phyloP scores from a whole-genome alignment of 345 rosid genomes.

The Gossypium ekmanianum region DNA sequence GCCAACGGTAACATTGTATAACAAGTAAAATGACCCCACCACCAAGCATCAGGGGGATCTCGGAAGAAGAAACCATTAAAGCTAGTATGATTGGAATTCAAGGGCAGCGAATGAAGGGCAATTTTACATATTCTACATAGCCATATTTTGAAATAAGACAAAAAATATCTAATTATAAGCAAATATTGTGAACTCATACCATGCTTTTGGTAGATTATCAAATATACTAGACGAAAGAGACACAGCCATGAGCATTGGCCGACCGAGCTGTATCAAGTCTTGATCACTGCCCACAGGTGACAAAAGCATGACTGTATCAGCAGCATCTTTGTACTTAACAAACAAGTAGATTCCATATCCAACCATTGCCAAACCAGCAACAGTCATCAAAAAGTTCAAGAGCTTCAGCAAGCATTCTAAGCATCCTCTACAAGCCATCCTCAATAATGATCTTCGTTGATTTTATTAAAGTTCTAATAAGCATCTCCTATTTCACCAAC shows the following conservation, averaged over 20 bases:
- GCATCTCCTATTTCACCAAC: constrained; percentile 32
- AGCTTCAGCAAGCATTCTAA: constrained; percentile 80
- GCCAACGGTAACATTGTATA: background rate
- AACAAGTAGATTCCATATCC: constrained; percentile 97
- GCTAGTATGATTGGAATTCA: background rate
- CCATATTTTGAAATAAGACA: background rate
- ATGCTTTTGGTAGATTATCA: constrained; percentile 74
- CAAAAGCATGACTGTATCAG: constrained; percentile 27
- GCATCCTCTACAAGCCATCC: constrained; percentile 84
- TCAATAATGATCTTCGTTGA: constrained; percentile 6
- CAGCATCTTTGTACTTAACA: constrained; percentile 54
- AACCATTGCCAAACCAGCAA: constrained; percentile 80
- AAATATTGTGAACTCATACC: constrained; percentile 44
- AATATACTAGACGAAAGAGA: constrained; percentile 48
- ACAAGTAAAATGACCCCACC: background rate
- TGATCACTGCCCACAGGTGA: constrained; percentile 28
- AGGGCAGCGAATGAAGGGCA: background rate
- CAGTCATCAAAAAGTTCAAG: constrained; percentile 69
- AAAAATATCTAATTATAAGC: background rate
- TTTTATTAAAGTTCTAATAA: constrained; percentile 8
- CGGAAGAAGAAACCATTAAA: background rate
- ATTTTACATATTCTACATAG: background rate
- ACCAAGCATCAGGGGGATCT: background rate
- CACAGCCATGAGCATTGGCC: constrained; percentile 78
- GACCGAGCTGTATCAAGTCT: constrained; percentile 54